Evolutionary conservation across 176 grass and related monocot genomes (phyloP).

Genomic region (Aegilops speltoides): DNA sequence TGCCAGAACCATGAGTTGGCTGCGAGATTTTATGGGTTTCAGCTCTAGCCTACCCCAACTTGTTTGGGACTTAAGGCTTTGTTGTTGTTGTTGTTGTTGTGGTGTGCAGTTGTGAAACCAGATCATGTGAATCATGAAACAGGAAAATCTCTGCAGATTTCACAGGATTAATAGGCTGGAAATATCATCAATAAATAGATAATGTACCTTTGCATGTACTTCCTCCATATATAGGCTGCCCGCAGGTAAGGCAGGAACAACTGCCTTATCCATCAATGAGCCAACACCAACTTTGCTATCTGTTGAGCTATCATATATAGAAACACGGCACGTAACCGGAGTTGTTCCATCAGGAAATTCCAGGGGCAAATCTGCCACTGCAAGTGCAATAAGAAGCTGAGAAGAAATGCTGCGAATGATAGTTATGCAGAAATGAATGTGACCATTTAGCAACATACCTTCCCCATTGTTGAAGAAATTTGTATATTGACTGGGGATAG

Average conservation of each 20-base stretch:
- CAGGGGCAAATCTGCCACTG: constrained; percentile 86
- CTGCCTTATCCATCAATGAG: constrained; percentile 78
- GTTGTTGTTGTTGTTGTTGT: too few relatives aligned
- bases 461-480: constrained; percentile 76
- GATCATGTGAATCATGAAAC: constrained; percentile 9
- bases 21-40: too few relatives aligned
- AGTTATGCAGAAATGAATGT: constrained; percentile 5
- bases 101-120: not conserved
- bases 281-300: constrained; percentile 94
- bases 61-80: too few relatives aligned
- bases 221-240: constrained; percentile 99
- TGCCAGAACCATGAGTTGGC: too few relatives aligned
- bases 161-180: not conserved
- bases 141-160: not conserved
- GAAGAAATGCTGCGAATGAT: constrained; percentile 13
- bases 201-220: constrained; percentile 77
- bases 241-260: constrained; percentile 68
- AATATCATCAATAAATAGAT: constrained; percentile 16
- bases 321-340: constrained; percentile 89
- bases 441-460: constrained; percentile 51
- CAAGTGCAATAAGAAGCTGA: constrained; percentile 33
- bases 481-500: constrained; percentile 85
- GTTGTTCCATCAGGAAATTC: constrained; percentile 98
- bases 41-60: too few relatives aligned
- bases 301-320: constrained; percentile 81